A percentile compares a stretch with the other conserved stretches of the same genome.
Conservation (phyloP, 2,329 filamentous ascomycete genomes). For the Aspergillus sojae region DNA sequence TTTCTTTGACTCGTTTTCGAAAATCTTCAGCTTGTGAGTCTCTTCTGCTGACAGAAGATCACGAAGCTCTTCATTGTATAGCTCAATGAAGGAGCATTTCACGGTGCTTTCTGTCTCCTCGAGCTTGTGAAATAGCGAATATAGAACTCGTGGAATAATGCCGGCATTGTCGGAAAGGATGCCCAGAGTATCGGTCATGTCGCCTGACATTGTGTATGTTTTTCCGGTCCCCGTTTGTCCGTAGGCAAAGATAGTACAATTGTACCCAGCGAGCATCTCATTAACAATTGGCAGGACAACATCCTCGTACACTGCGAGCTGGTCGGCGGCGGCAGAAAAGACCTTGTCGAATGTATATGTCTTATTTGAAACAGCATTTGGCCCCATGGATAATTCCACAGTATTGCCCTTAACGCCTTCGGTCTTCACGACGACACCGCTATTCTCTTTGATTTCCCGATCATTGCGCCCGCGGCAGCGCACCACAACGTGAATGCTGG, state of each 20-base stretch:
- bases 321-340: conserved; percentile 92
- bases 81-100: conserved; percentile 97
- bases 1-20: conserved; percentile 75
- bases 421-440: conserved; percentile 84
- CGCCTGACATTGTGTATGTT: conserved; percentile 98
- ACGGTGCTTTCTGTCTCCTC: conserved; percentile 84
- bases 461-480: conserved; percentile 91
- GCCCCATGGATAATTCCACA: conserved; percentile 88
- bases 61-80: conserved; percentile 96
- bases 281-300: conserved; percentile 91
- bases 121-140: conserved; percentile 83
- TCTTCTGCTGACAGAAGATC: conserved; percentile 86
- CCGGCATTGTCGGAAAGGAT: conserved; percentile 88
- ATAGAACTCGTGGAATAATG: conserved; percentile 89
- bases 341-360: conserved; percentile 96
- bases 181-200: conserved; percentile 85
- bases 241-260: conserved; percentile 98
- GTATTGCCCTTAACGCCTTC: conserved; percentile 84
- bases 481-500: conserved; percentile 97
- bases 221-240: conserved; percentile 98
- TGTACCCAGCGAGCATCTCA: conserved; percentile 94
- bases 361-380: conserved; percentile 91
- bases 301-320: conserved; percentile 92
- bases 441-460: conserved; percentile 91
- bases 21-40: conserved; percentile 87